Evolutionary conservation across 2,329 filamentous ascomycete genomes (phyloP).

Genomic region (Alternaria viburni): DNA sequence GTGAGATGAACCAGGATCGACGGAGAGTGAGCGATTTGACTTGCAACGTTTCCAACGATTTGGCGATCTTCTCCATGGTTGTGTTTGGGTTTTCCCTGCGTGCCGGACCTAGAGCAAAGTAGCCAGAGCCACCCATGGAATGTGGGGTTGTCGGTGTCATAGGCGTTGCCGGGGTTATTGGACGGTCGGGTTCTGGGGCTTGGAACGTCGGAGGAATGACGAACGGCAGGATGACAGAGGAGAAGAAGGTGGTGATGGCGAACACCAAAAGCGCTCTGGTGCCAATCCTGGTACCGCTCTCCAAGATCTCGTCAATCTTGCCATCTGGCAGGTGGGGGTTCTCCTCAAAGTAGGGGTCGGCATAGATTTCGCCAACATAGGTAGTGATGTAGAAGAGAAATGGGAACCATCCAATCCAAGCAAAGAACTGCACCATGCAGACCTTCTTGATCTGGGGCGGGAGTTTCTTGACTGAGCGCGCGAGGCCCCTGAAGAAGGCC

Average conservation of each 20-base stretch:
- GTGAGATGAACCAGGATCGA: slow-evolving; percentile 83
- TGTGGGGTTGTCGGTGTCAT: slow-evolving; percentile 41
- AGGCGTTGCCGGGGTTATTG: slow-evolving; percentile 51
- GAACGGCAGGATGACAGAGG: slow-evolving; percentile 84
- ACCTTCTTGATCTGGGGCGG: slow-evolving; percentile 83
- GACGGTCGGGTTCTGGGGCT: slow-evolving; percentile 46
- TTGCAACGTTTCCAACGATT: slow-evolving; percentile 66
- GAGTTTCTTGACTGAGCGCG: slow-evolving; percentile 75
- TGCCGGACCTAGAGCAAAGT: slow-evolving; percentile 38
- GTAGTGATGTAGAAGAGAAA: slow-evolving; percentile 95
- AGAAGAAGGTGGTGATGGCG: slow-evolving; percentile 79
- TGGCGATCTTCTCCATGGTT: slow-evolving; percentile 29
- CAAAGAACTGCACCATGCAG: slow-evolving; percentile 69
- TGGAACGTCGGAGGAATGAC: slow-evolving; percentile 82
- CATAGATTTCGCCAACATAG: slow-evolving; percentile 91
- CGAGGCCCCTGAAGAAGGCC: slow-evolving; percentile 79
- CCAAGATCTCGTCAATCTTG: slow-evolving; percentile 81
- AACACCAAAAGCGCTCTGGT: slow-evolving; percentile 90
- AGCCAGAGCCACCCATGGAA: slow-evolving; percentile 43
- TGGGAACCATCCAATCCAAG: slow-evolving; percentile 95
- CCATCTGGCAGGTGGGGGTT: slow-evolving; percentile 79
- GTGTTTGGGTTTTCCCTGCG: slow-evolving; percentile 27
- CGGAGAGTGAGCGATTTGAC: slow-evolving; percentile 87
- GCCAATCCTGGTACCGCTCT: slow-evolving; percentile 82
- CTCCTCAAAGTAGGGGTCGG: slow-evolving; percentile 76